These are phyloP conservation scores for Lichtheimia corymbifera DNA, from an alignment of 371 early-diverging fungal genomes.

Conservation along the genomic window DNA sequence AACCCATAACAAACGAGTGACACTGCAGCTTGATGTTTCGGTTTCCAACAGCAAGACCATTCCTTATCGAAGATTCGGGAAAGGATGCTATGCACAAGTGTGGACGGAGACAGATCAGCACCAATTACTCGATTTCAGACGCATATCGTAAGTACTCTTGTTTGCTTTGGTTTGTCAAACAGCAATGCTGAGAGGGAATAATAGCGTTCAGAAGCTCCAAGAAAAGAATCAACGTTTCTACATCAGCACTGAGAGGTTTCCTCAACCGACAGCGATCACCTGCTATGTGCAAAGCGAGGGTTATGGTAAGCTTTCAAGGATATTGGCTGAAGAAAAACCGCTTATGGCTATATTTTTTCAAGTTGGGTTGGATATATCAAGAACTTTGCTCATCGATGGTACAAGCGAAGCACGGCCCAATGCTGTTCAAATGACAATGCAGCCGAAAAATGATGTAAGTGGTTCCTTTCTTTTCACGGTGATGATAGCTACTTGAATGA, in stretches of 20 bases:
- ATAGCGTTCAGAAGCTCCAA: conserved; percentile 31
- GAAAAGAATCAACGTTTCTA: conserved; percentile 18
- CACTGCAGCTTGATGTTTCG: conserved; percentile 9
- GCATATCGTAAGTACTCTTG: conserved; percentile 30
- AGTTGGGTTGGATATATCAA: conserved; percentile 36
- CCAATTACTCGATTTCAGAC: conserved; percentile 37
- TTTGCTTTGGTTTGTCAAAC: too few relatives aligned
- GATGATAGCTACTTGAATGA: not conserved
- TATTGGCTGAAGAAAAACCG: too few relatives aligned
- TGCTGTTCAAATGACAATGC: conserved; percentile 1
- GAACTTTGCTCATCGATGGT: conserved; percentile 12
- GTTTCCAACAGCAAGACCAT: conserved; percentile 16
- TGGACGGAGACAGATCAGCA: conserved; percentile 30
- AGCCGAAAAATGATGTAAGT: not conserved
- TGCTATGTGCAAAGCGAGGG: conserved; percentile 41
- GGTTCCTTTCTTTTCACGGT: not conserved
- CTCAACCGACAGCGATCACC: conserved; percentile 9
- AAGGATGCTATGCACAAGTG: conserved; percentile 30
- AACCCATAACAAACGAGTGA: not conserved
- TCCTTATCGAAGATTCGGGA: conserved; percentile 19
- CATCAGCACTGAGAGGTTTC: conserved; percentile 15
- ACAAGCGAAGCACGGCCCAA: conserved; percentile 17
- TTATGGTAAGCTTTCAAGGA: conserved; percentile 26
- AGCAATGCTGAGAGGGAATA: not conserved
- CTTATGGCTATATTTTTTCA: not conserved